Base-by-base conservation (phyloP, 1,284 basidiomycete species). In the Psilocybe mexicana region DNA sequence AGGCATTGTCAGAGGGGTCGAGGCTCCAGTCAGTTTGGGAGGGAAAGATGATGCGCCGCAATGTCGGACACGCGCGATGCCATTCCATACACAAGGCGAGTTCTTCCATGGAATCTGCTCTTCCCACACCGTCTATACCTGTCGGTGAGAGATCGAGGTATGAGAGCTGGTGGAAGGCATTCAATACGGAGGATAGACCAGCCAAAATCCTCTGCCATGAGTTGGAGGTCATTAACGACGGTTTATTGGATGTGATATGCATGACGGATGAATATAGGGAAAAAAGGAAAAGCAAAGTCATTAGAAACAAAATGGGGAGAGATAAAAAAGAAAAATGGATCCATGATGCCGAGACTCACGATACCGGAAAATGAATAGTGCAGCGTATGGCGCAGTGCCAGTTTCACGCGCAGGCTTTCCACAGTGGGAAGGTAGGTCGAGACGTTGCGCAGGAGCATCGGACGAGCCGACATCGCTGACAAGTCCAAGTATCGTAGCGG, bases 331-430 rank as follows among this genome's bases (percentile, higher is more conserved):
- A 51, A 52, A 43, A 58, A 42, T 52, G 38, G 54, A 18, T 23
- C 10, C n/a, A 30, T 49, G 54, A 52, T 33, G 5, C 4, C 30
- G 30, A 40, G 45, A 80, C 85, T 83, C 73, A 86, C 86, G 72
- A 86, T 85, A 50, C 86, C 85, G 25, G 82, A 81, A 57, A 86
- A 74, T 30, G 84, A 78, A 64, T 82, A 84, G 63, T 87, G 85
- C 38, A 87, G 75, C 1, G 85, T 87, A 64, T 87, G 85, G 46
- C 84, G 73, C 23, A 88, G 73, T n/a, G 85, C 84, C 48, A 88
- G 78, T 62, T 76, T 78, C 52, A 87, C 75, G 59, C 77, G 77
- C 65, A 87, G 73, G 43, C 70, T 74, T 66, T 83, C 77, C 48
- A 87, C 67, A 52, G 73, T 73, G 44, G 76, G 71, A 54, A 87